Evolutionary conservation across 2,329 filamentous ascomycete genomes (phyloP), one percentile per base, ranked within the genome.

Genomic region (Dactylellina parvicollis): DNA sequence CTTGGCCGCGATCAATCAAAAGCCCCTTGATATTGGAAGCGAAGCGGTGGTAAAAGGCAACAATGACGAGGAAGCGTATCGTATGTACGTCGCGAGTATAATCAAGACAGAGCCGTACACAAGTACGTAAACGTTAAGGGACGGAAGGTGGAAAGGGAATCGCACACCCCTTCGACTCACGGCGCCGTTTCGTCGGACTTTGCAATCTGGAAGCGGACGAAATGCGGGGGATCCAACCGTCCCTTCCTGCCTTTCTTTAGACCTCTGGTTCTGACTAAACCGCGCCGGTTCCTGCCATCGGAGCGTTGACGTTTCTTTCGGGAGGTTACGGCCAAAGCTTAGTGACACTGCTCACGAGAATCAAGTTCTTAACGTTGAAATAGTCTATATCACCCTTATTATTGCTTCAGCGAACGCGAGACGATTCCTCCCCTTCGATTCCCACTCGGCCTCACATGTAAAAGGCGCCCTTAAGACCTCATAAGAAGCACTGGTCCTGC

Each of bases 181-280:
- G 24, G 34, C 32, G 50, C n/a, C 16, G 32, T 14, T 44, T 22
- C n/a, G 20, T n/a, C n/a, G 36, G 16, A 44, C 2, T 12, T 55
- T 5, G 20, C 7, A 40, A 26, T 18, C 18, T 26, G 5, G 9
- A 14, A 36, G 36, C 28, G 22, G 24, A 56, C n/a, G 28, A 38
- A 69, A 69, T 69, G 55, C 64, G 54, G 54, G 61, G 64, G 44
- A 59, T 60, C 46, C 46, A 46, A 47, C 46, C 62, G 42, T 28
- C 28, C 12, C 24, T 28, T 22, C 22, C 20, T 28, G 8, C 38
- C n/a, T 46, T 56, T 24, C 28, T 10, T 56, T 18, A 24, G 18
- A 20, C 16, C 49, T 56, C 16, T 14, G 40, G 22, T 20, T 30
- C 59, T 44, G 34, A 65, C 46, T 16, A 34, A 34, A 28, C 24